A percentile compares a stretch with the other conserved stretches of the same genome.
These are phyloP conservation scores for Botrytis byssoidea DNA, from an alignment of 2,329 filamentous ascomycete genomes.

Conservation along the genomic window DNA sequence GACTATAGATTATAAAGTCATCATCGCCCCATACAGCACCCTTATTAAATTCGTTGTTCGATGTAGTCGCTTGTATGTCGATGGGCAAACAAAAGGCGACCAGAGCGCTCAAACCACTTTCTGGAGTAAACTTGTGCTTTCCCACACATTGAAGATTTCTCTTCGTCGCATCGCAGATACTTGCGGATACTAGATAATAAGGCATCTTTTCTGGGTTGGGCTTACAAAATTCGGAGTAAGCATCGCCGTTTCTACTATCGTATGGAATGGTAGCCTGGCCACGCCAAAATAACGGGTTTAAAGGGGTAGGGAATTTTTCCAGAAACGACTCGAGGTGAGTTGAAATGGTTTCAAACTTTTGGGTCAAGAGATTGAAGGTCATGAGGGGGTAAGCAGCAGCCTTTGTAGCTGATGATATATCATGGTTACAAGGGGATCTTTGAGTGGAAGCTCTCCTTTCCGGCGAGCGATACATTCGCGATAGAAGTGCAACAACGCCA, in stretches of 20 bases:
- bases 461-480: neutral
- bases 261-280: neutral
- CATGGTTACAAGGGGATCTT: neutral
- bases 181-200: neutral
- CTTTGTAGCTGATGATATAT: neutral
- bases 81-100: neutral
- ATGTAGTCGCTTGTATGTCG: neutral
- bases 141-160: neutral
- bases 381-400: neutral
- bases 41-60: neutral
- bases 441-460: neutral
- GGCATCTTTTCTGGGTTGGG: neutral
- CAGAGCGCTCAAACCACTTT: neutral
- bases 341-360: constrained; percentile 17
- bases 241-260: neutral
- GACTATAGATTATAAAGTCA: constrained; percentile 29
- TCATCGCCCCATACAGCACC: constrained; percentile 22
- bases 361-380: constrained; percentile 23
- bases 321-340: neutral
- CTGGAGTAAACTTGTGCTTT: no score
- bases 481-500: neutral
- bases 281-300: neutral
- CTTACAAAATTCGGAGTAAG: rapidly evolving
- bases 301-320: no score
- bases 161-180: neutral